Conservation (phyloP, 352 stramenopile species). For the Bremia lactucae region DNA sequence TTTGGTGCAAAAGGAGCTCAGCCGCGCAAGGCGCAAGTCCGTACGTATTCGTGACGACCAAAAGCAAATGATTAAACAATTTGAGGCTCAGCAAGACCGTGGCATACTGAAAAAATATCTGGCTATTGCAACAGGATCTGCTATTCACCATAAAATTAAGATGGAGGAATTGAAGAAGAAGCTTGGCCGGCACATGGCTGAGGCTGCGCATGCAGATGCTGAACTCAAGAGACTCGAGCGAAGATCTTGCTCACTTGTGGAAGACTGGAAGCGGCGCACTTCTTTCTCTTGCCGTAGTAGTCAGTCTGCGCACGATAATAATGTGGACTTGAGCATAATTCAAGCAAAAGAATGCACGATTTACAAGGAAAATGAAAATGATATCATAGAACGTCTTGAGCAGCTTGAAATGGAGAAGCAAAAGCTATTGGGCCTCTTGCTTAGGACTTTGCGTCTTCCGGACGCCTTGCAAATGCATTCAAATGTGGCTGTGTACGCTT, state of each 20-base stretch:
- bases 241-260: constrained; percentile 36
- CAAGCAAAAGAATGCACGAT: constrained; percentile 5
- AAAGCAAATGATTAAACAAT: constrained; percentile 51
- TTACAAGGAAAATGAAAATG: constrained; percentile 13
- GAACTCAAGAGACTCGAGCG: constrained; percentile 49
- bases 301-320: constrained; percentile 13
- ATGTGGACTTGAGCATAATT: constrained; percentile 12
- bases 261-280: constrained; percentile 33
- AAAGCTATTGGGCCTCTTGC: constrained; percentile 31
- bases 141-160: constrained; percentile 18
- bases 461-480: constrained; percentile 57
- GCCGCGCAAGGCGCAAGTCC: constrained; percentile 29
- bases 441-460: constrained; percentile 32
- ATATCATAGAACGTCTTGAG: constrained; percentile 27
- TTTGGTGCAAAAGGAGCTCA: constrained; percentile 30
- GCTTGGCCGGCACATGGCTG: constrained; percentile 43
- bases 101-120: constrained; percentile 45
- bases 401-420: constrained; percentile 54
- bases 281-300: constrained; percentile 16
- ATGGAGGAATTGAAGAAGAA: constrained; percentile 43
- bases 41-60: constrained; percentile 34
- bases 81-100: constrained; percentile 51
- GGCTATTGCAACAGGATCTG: constrained; percentile 32
- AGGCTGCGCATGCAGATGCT: constrained; percentile 36
- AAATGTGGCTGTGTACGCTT: constrained; percentile 66